These are phyloP conservation scores for Neodidymelliopsis sp. DNA, from an alignment of 2,329 filamentous ascomycete genomes.

Conservation along the genomic window DNA sequence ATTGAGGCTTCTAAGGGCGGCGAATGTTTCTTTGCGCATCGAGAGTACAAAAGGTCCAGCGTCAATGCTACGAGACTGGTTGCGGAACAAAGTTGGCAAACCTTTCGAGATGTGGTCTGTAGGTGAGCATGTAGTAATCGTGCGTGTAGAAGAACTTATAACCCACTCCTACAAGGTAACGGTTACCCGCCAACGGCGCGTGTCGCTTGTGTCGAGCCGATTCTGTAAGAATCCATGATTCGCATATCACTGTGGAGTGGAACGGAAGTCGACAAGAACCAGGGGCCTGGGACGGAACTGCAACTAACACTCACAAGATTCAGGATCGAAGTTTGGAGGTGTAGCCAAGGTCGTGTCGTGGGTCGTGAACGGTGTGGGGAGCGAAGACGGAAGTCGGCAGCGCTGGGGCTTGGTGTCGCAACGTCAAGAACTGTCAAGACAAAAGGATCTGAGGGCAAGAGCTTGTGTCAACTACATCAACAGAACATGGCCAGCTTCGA, in stretches of 20 bases:
- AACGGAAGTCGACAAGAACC: not conserved
- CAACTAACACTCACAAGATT: constrained; percentile 1
- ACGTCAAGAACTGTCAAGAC: constrained; percentile 11
- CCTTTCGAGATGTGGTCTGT: no score
- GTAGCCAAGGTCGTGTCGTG: constrained; percentile 10
- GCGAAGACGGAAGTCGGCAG: constrained; percentile 26
- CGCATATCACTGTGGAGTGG: not conserved
- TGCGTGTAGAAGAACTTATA: no score
- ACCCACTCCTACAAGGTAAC: not conserved
- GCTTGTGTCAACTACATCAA: constrained; percentile 22
- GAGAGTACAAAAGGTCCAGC: no score
- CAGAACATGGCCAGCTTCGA: no score
- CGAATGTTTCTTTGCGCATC: no score
- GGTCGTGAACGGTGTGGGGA: constrained; percentile 10
- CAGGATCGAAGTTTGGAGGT: constrained; percentile 5
- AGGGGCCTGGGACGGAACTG: not conserved
- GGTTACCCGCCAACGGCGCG: not conserved
- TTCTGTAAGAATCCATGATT: not conserved
- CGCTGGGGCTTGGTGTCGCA: constrained; percentile 14
- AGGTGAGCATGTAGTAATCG: no score
- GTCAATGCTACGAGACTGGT: no score
- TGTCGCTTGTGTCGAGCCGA: not conserved
- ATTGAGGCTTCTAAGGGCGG: no score
- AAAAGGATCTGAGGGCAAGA: constrained; percentile 7
- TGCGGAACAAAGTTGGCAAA: no score